phyloP scores from a whole-genome alignment of 164 flowering plant species.

The Berberis thunbergii region DNA sequence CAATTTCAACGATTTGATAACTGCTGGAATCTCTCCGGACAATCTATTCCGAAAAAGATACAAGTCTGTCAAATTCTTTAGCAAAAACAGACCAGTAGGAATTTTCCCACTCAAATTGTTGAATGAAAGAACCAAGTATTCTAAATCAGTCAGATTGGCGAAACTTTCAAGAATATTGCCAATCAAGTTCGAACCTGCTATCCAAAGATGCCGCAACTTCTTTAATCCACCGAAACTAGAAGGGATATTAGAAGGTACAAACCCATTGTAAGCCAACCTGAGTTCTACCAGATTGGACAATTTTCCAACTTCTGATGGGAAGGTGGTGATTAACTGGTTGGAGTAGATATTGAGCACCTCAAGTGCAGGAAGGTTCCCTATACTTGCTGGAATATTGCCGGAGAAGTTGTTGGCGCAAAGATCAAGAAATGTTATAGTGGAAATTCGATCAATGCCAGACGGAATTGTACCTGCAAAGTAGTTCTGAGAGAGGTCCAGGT shows the following conservation, averaged over 20 bases:
- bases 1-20: slow-evolving; percentile 25
- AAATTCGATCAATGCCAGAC: slow-evolving; percentile 28
- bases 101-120: slow-evolving; percentile 42
- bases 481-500: slow-evolving; percentile 52
- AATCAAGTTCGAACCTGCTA: slow-evolving; percentile 28
- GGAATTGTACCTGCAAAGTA: slow-evolving; percentile 55
- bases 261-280: slow-evolving; percentile 31
- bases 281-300: slow-evolving; percentile 38
- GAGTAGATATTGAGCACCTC: slow-evolving; percentile 16
- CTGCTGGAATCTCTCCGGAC: slow-evolving; percentile 49
- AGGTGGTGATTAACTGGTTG: slow-evolving; percentile 46
- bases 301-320: slow-evolving; percentile 53
- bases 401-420: slow-evolving; percentile 59
- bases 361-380: slow-evolving; percentile 35
- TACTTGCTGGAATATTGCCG: slow-evolving; percentile 47
- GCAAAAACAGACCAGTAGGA: slow-evolving; percentile 34
- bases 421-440: slow-evolving; percentile 28
- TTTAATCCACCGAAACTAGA: slow-evolving; percentile 32
- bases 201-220: slow-evolving; percentile 32
- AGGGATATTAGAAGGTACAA: slow-evolving; percentile 37
- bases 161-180: slow-evolving; percentile 50
- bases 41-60: slow-evolving; percentile 37
- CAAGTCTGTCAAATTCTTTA: slow-evolving; percentile 37
- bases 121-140: slow-evolving; percentile 32
- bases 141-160: slow-evolving; percentile 23